Conservation (phyloP, 2,329 filamentous ascomycete species). For the Dactylellina cionopaga region DNA sequence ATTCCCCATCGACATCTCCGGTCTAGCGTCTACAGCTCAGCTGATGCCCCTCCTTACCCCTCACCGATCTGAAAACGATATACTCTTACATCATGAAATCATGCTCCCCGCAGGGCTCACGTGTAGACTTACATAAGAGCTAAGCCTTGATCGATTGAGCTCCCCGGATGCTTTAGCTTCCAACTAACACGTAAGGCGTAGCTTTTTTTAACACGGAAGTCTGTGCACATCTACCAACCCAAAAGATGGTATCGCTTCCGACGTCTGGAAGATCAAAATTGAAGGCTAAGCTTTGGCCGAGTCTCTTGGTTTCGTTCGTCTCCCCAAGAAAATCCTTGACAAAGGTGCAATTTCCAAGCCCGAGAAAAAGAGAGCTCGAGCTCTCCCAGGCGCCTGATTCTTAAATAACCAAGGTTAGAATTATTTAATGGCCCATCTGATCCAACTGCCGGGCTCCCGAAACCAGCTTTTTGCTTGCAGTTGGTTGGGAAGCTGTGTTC, state of each 20-base stretch:
- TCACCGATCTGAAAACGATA: constrained; percentile 7
- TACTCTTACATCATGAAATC: constrained; percentile 46
- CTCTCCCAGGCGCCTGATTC: constrained; percentile 28
- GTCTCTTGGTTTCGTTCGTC: constrained; percentile 49
- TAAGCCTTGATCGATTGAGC: not conserved
- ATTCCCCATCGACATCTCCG: constrained; percentile 16
- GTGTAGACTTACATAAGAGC: constrained; percentile 21
- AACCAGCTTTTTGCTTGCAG: not conserved
- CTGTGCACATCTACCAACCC: too few relatives aligned
- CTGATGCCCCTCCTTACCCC: constrained; percentile 32
- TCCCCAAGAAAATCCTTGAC: constrained; percentile 22
- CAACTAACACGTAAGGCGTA: constrained; percentile 7
- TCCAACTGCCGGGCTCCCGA: constrained; percentile 48
- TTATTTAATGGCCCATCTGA: constrained; percentile 35
- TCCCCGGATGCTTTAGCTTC: constrained; percentile 4
- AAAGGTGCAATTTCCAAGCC: constrained; percentile 21
- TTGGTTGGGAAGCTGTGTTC: constrained; percentile 5
- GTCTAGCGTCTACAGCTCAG: constrained; percentile 27
- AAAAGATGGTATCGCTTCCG: constrained; percentile 14
- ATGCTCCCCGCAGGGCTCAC: constrained; percentile 11
- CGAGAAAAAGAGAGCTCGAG: constrained; percentile 21
- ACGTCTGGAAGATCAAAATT: too few relatives aligned
- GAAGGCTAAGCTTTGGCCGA: constrained; percentile 50
- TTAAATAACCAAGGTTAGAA: constrained; percentile 37
- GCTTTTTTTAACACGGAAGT: constrained; percentile 2